phyloP scores from a whole-genome alignment of 345 rosid species.

The Gossypioides kirkii region DNA sequence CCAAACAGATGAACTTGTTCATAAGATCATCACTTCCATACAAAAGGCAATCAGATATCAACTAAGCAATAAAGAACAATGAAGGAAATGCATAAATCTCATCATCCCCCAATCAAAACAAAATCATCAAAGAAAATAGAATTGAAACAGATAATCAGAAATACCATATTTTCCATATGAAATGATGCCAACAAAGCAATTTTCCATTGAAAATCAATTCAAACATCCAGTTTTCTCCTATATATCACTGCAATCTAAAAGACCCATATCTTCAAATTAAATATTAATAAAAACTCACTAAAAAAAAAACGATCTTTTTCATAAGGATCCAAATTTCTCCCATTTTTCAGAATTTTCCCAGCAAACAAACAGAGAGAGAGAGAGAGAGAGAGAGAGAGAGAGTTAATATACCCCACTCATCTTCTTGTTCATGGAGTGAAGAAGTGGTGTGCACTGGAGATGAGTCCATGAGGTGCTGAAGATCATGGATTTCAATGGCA shows the following conservation, averaged over 20 bases:
- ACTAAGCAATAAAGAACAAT: background rate
- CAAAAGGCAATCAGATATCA: background rate
- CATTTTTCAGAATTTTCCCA: background rate
- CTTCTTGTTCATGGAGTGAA: constrained; percentile 49
- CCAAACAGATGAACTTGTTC: background rate
- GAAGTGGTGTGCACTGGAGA: constrained; percentile 40
- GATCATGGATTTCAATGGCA: constrained; percentile 64
- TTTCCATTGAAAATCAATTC: background rate
- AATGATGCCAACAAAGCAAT: background rate
- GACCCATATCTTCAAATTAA: background rate
- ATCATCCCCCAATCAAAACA: background rate
- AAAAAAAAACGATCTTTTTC: background rate
- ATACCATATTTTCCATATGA: background rate
- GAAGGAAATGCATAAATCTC: background rate
- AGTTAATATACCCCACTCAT: constrained; percentile 66
- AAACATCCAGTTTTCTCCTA: background rate
- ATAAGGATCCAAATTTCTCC: constrained; percentile 3
- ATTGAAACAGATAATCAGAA: background rate
- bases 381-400: background rate
- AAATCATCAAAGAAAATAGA: background rate
- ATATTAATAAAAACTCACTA: background rate
- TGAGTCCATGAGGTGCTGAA: constrained; percentile 62
- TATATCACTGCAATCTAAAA: background rate
- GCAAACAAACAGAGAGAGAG: constrained; percentile 5
- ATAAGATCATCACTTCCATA: background rate